Conservation (phyloP, 768 basidiomycete species). For the Leccinum uliginosum region DNA sequence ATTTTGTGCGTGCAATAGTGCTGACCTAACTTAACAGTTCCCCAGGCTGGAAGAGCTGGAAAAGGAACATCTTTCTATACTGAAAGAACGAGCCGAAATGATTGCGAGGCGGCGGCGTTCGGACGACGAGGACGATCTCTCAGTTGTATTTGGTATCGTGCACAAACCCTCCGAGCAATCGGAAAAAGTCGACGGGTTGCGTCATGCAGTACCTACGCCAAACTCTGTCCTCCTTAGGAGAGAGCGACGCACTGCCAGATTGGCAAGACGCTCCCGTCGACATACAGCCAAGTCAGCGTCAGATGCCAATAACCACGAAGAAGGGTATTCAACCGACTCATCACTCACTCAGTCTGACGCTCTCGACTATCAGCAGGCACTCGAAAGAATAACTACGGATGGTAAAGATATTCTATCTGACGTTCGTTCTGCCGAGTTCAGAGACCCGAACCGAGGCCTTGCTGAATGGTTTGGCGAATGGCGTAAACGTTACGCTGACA, state of each 20-base stretch:
- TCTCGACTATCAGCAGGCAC: slow-evolving; percentile 63
- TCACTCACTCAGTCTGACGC: slow-evolving; percentile 63
- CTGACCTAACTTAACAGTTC: slow-evolving; percentile 43
- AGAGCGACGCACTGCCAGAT: slow-evolving; percentile 59
- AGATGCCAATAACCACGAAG: slow-evolving; percentile 41
- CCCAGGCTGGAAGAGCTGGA: slow-evolving; percentile 76
- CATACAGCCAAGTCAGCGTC: slow-evolving; percentile 25
- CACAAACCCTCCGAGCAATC: slow-evolving; percentile 29
- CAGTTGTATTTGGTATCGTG: slow-evolving; percentile 58
- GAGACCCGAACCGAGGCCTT: slow-evolving; percentile 72
- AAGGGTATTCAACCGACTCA: slow-evolving; percentile 87
- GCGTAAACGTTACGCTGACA: slow-evolving; percentile 74
- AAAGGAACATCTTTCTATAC: slow-evolving; percentile 64
- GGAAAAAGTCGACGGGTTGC: slow-evolving; percentile 61
- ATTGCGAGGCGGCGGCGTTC: slow-evolving; percentile 58
- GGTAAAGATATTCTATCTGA: slow-evolving; percentile 66
- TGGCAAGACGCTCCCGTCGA: slow-evolving; percentile 49
- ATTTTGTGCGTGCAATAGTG: neutral
- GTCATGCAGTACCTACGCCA: slow-evolving; percentile 44
- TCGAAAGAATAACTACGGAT: slow-evolving; percentile 47
- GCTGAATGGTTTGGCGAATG: slow-evolving; percentile 63
- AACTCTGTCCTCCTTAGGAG: slow-evolving; percentile 43
- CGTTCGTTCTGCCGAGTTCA: slow-evolving; percentile 81
- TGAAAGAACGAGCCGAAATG: slow-evolving; percentile 72
- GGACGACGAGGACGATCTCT: slow-evolving; percentile 81